These are phyloP conservation scores for Polyrhizophydium stewartii DNA, from an alignment of 371 early-diverging fungal genomes.

Conservation along the genomic window DNA sequence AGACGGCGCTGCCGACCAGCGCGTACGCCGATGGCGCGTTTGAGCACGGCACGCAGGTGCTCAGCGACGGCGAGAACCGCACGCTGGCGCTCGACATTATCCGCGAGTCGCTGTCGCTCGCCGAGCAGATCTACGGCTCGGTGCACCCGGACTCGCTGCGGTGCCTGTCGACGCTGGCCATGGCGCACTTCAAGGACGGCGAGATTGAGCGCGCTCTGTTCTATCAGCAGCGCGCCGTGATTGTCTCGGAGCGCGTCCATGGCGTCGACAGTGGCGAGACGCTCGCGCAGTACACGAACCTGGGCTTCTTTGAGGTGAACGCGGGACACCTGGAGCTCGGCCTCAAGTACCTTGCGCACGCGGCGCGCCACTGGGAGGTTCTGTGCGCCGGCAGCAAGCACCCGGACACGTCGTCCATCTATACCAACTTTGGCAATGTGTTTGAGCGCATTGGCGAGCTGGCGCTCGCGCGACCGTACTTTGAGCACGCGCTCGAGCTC, in stretches of 20 bases:
- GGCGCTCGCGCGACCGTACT: constrained; percentile 63
- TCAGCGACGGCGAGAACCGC: constrained; percentile 38
- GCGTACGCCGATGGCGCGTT: constrained; percentile 82
- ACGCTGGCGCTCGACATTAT: constrained; percentile 69
- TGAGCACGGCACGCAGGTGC: constrained; percentile 76
- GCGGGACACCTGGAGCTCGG: constrained; percentile 72
- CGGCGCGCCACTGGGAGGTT: constrained; percentile 77
- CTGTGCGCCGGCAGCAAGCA: constrained; percentile 66
- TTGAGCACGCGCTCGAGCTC: constrained; percentile 65
- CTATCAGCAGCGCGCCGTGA: constrained; percentile 81
- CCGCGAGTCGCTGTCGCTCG: constrained; percentile 76
- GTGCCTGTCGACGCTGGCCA: constrained; percentile 81
- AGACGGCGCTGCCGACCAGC: constrained; percentile 63
- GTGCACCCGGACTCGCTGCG: constrained; percentile 85
- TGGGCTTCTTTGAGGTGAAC: constrained; percentile 83
- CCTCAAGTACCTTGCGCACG: constrained; percentile 74
- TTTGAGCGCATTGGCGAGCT: constrained; percentile 69
- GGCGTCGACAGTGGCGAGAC: constrained; percentile 90
- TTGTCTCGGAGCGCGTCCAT: constrained; percentile 76
- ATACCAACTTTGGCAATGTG: constrained; percentile 84
- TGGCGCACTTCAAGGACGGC: constrained; percentile 75
- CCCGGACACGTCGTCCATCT: constrained; percentile 81
- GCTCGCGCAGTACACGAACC: constrained; percentile 81
- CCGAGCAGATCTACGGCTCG: constrained; percentile 89
- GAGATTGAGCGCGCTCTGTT: constrained; percentile 71